Conservation (phyloP, 2,329 filamentous ascomycete species). For the Ceratocystis papillata region DNA sequence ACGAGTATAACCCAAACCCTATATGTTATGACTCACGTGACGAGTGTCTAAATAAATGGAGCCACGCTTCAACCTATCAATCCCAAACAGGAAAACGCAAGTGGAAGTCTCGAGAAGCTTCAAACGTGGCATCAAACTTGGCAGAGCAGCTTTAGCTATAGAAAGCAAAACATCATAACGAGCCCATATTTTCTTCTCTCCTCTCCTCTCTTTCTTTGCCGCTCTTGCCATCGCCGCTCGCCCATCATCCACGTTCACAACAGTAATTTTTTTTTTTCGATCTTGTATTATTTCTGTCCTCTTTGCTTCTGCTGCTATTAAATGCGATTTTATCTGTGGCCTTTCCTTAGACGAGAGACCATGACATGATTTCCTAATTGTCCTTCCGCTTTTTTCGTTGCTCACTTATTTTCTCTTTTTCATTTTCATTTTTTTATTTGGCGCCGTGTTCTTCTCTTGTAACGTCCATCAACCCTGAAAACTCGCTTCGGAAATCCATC, state of each 20-base stretch:
- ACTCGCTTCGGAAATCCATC: background rate
- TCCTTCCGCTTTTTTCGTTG: background rate
- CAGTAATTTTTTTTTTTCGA: background rate
- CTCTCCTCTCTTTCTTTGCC: background rate
- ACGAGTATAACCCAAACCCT: background rate
- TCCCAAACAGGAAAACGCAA: slow-evolving; percentile 17
- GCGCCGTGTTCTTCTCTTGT: slow-evolving; percentile 23
- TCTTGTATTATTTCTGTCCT: slow-evolving; percentile 1
- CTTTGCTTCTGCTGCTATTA: background rate
- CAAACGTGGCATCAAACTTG: slow-evolving; percentile 27
- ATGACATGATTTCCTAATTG: slow-evolving; percentile 9
- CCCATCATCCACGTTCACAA: background rate
- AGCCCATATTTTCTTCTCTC: background rate
- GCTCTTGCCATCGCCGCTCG: background rate
- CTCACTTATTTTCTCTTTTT: slow-evolving; percentile 1
- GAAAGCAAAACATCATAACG: background rate
- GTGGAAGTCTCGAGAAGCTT: slow-evolving; percentile 24
- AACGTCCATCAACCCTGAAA: slow-evolving; percentile 1
- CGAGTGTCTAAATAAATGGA: background rate
- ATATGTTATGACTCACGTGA: background rate
- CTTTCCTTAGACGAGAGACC: background rate
- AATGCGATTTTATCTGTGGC: background rate
- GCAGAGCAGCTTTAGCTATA: background rate
- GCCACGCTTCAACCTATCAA: slow-evolving; percentile 13
- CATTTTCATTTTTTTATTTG: background rate